Percentiles rank a stretch among this genome's conserved stretches.
Conservation (phyloP, 1,284 basidiomycete genomes). For the Bjerkandera adusta region DNA sequence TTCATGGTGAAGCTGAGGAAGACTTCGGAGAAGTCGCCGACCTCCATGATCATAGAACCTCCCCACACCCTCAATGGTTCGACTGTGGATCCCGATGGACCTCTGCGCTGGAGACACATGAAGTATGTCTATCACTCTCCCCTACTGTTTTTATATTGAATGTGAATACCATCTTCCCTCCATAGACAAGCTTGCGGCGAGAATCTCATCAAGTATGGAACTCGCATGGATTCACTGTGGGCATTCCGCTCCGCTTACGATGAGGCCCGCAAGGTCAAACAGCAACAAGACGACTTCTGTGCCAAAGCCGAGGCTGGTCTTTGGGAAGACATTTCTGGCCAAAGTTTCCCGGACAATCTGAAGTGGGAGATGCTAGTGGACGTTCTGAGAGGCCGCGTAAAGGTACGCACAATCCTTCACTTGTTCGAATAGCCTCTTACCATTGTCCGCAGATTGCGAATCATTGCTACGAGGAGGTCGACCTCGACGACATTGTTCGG, state of each 20-base stretch:
- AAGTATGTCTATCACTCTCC: conserved; percentile 29
- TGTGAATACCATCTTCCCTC: conserved; percentile 1
- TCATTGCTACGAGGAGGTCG: conserved; percentile 54
- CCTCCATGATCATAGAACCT: conserved; percentile 46
- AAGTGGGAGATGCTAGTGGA: conserved; percentile 88
- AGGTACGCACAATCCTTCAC: conserved; percentile 37
- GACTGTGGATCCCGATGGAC: conserved; percentile 24
- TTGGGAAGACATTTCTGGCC: conserved; percentile 50
- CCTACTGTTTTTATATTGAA: too few relatives aligned
- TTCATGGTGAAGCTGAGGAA: conserved; percentile 52
- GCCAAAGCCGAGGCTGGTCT: conserved; percentile 50
- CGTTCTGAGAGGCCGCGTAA: conserved; percentile 77
- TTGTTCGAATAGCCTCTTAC: not conserved
- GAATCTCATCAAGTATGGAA: conserved; percentile 36
- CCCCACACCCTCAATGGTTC: conserved; percentile 38
- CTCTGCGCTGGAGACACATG: conserved; percentile 45
- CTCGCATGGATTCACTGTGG: conserved; percentile 67
- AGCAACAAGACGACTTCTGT: conserved; percentile 75
- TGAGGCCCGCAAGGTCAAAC: conserved; percentile 71
- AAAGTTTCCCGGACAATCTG: conserved; percentile 76
- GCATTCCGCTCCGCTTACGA: conserved; percentile 60
- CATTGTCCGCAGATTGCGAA: conserved; percentile 75
- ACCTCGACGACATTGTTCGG: conserved; percentile 56
- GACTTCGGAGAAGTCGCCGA: conserved; percentile 41
- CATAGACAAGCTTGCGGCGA: conserved; percentile 70